These are phyloP conservation scores for Leccinum pachyderme DNA, from an alignment of 1,284 basidiomycete genomes.

Conservation along the genomic window DNA sequence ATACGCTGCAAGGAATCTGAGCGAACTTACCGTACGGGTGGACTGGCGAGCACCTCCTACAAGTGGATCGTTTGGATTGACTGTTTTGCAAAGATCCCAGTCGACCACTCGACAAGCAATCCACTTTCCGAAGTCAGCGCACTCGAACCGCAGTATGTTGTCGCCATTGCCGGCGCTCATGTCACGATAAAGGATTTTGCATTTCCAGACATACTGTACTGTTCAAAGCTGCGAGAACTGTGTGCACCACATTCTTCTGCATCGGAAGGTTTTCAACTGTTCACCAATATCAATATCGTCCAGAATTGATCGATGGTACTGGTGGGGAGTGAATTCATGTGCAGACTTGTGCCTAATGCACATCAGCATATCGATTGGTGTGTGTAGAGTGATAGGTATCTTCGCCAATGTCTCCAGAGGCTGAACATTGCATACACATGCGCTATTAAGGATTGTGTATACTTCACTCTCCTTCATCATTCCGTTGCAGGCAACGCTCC, in stretches of 20 bases:
- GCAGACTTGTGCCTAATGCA: background rate
- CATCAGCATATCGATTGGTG: background rate
- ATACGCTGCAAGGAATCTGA: background rate
- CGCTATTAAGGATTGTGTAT: background rate
- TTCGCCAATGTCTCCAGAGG: background rate
- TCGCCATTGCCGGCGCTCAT: background rate
- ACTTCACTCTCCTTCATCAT: background rate
- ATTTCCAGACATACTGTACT: background rate
- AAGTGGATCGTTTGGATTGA: background rate
- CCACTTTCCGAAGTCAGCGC: background rate
- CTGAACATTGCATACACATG: background rate
- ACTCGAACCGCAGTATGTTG: background rate
- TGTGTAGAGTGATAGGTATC: background rate
- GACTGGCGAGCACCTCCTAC: background rate
- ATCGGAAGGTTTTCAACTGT: background rate
- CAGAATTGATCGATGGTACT: background rate
- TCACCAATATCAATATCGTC: background rate
- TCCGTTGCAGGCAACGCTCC: background rate
- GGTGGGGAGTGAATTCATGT: background rate
- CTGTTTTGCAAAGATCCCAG: background rate
- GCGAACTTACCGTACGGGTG: background rate
- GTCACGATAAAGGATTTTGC: background rate
- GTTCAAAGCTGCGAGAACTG: background rate
- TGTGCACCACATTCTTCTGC: background rate
- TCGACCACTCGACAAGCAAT: background rate